Base-by-base conservation (phyloP, 441 rosid genomes). In the Rhodomyrtus psidioides region DNA sequence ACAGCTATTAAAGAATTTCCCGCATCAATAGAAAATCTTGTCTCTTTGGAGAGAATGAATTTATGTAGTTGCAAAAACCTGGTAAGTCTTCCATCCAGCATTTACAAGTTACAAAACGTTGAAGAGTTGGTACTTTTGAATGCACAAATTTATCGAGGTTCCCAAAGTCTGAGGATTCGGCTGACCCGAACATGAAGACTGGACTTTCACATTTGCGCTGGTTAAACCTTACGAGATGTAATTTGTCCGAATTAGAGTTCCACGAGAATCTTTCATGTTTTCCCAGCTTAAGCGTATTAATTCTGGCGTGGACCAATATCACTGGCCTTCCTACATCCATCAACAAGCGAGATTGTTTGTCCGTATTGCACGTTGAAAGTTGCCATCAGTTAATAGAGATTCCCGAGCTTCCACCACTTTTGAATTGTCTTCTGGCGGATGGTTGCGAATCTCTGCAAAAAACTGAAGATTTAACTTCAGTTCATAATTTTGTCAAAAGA, bases 381-480 rank as follows among this genome's bases (percentile, higher is more conserved):
- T 65, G 79, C 79, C n/a, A 5, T 10, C 79, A 34, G 34, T 1
- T 65, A 21, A 49, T 10, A 0, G 49, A 9, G 8, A 65, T 65
- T 65, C 79, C 49, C 0, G 0, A 65, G 16, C 15, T 65, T 6
- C n/a, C 79, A 0, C 79, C 49, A 39, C 39, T 19, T 39, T 21
- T 70, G 15, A 0, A 0, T 0, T 0, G 0, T 39, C 4, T 65
- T 21, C 0, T 0, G 0, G 2, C 0, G 1, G 4, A 9, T 4
- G 39, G 39, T 65, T 65, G 79, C 9, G 2, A 34, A 65, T 65
- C 79, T 65, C 16, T 65, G 6, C 79, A 34, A 34, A 65, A 34
- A 4, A 1, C 0, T 65, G 79, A n/a, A 34, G 49, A 65, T 34
- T 21, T 34, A 34, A 34, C 24, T 6, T 65, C 79, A 34, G 0